phyloP scores from a whole-genome alignment of 108 stramenopile genomes.

The Epipyxis sp. region DNA sequence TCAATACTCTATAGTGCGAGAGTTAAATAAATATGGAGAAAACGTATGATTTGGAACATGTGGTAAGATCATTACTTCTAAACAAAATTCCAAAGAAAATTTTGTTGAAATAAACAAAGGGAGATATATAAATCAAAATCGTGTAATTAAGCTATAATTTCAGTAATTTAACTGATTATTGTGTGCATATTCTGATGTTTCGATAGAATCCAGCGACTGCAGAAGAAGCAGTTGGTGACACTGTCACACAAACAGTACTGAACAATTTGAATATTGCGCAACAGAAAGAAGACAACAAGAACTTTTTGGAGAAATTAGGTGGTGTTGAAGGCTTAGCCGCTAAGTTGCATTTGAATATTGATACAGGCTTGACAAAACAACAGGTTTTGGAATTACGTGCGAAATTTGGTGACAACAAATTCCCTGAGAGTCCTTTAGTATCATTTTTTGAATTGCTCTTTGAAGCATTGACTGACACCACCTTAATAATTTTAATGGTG shows the following conservation, averaged over 20 bases:
- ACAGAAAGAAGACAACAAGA: constrained; percentile 4
- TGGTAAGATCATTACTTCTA: no score
- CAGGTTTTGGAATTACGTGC: neutral
- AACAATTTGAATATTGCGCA: constrained; percentile 13
- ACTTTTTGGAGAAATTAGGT: constrained; percentile 7
- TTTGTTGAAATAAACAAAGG: no score
- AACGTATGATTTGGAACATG: no score
- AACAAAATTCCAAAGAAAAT: no score
- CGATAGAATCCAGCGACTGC: no score
- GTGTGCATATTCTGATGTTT: no score
- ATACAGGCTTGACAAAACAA: neutral
- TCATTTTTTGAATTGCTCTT: neutral
- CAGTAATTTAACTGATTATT: no score
- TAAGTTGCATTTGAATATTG: neutral
- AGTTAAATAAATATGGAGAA: no score
- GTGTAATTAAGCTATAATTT: no score
- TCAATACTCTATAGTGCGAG: no score
- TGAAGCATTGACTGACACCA: neutral
- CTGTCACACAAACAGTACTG: constrained; percentile 7
- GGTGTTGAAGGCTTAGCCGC: constrained; percentile 4
- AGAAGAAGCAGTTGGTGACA: no score
- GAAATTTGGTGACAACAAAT: constrained; percentile 7
- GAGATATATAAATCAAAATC: no score
- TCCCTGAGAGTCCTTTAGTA: constrained; percentile 19
- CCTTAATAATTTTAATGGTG: neutral